phyloP scores from a whole-genome alignment of 148 eudicot genomes.

The Silene latifolia region DNA sequence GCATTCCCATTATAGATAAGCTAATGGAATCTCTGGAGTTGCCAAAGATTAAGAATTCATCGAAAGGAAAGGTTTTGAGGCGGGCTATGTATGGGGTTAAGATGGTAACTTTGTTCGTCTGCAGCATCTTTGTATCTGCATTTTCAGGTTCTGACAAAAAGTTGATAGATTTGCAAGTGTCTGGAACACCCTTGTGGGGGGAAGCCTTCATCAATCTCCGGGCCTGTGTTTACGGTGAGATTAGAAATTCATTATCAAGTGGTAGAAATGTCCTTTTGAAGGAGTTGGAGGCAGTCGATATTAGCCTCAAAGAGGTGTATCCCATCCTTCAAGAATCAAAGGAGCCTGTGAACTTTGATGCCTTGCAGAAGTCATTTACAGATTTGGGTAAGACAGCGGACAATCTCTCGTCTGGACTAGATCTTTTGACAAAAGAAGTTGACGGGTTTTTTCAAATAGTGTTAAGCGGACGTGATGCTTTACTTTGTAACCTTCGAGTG shows the following conservation, averaged over 20 bases:
- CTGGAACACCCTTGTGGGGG: constrained; percentile 59
- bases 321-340: constrained; percentile 37
- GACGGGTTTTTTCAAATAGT: constrained; percentile 71
- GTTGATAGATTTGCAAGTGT: constrained; percentile 52
- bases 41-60: constrained; percentile 75
- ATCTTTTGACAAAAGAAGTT: constrained; percentile 63
- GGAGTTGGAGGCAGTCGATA: constrained; percentile 60
- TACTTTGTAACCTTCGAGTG: constrained; percentile 69
- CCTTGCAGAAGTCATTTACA: constrained; percentile 25
- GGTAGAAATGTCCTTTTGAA: constrained; percentile 40
- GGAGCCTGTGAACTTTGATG: constrained; percentile 32
- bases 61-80: constrained; percentile 84
- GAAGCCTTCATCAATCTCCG: constrained; percentile 55
- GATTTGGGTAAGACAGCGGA: constrained; percentile 40
- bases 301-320: constrained; percentile 40
- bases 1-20: constrained; percentile 44
- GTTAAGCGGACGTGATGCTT: constrained; percentile 70
- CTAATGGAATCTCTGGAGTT: constrained; percentile 53
- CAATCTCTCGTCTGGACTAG: constrained; percentile 56
- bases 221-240: constrained; percentile 51
- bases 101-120: constrained; percentile 59
- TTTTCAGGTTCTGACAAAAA: constrained; percentile 57
- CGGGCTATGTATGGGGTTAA: constrained; percentile 81
- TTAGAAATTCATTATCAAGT: constrained; percentile 33
- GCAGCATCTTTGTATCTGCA: constrained; percentile 56